Evolutionary conservation across 2,329 filamentous ascomycete species (phyloP), one percentile per base, ranked within the genome.

Genomic region (Escovopsis sp.): DNA sequence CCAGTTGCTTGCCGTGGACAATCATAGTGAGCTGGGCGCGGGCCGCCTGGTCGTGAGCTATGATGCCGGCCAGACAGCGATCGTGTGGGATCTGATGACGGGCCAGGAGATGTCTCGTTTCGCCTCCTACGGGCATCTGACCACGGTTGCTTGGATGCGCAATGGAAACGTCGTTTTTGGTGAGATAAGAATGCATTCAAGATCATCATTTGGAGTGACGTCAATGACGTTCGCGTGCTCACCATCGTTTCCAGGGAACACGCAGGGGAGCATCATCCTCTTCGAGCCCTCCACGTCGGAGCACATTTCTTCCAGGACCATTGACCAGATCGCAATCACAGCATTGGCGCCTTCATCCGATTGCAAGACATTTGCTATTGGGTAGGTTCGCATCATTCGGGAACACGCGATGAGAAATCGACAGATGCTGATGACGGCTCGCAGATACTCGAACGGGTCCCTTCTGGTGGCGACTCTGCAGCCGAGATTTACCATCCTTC

Each of bases 131-230:
- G 85, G 93, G 50, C 74, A 82, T 45, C 70, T 96, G 43, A 78
- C 77, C 16, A 79, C 84, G 21, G 88, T 87, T 27, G 70, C 82
- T 11, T 98, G 90, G 85, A 94, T 98, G 87, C 73, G 79, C 31
- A 94, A 94, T 60, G 90, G 90, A 36, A 93, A 94, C 60, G 79
- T 98, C 45, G 88, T 85, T 27, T 96, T 96, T 65, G 90, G 88
- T 94, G 67, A 57, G 76, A 50, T 19, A 8, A 9, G 13, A 26
- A 16, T 16, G 21, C 3, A 14, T 10, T 11, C 17, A 10, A 7
- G 5, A 17, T 10, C 21, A n/a, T n/a, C n/a, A n/a, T n/a, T n/a
- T n/a, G n/a, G n/a, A n/a, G n/a, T n/a, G n/a, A n/a, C n/a, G n/a
- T n/a, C n/a, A n/a, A n/a, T n/a, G 15, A 30, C 23, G 27, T 26